Base-by-base conservation (phyloP, 2,329 filamentous ascomycete species). In the Paracorniculantispora psalliotae region DNA sequence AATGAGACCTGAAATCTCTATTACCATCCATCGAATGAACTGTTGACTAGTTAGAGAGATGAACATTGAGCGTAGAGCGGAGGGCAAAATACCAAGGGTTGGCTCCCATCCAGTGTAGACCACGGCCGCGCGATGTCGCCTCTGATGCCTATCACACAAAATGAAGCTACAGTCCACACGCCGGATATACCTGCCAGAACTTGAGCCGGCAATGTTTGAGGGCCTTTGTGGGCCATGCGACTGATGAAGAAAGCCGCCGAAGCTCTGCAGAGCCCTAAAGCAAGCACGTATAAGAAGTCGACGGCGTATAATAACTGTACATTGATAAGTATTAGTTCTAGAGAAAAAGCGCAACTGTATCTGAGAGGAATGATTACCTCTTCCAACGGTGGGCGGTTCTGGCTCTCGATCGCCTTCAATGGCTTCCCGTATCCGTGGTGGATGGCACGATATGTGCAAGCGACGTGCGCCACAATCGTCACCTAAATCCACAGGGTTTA, bases 241-340 rank as follows among this genome's bases (percentile, higher is more conserved):
- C 39, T 17, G 10, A 59, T 51, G 19, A 59, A 59, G 7, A 59
- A n/a, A 12, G 57, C 51, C 6, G 57, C 57, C 12, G 57, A 49
- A 21, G 33, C 57, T 6, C 57, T 33, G 19, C 57, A 54, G 8
- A 55, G 25, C 4, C 50, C 50, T 21, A 43, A 30, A 5, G 50
- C 43, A 6, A 54, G 15, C 7, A 59, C 37, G 13, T 59, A 59
- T 1, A 59, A 25, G 12, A 59, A 5, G 17, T 55, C 39, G n/a
- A 15, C 35, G 15, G 44, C 25, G 30, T 59, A 59, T 19, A 59
- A 15, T 13, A 37, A 15, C 33, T 37, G 17, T 4, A 5, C 10
- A 9, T 13, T 12, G 15, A 2, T 12, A 5, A 3, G 6, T n/a
- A 21, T 53, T 12, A 53, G 50, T 33, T 43, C 12, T n/a, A n/a